Base-by-base conservation (phyloP, 768 basidiomycete species). In the Phallus indusiatus region DNA sequence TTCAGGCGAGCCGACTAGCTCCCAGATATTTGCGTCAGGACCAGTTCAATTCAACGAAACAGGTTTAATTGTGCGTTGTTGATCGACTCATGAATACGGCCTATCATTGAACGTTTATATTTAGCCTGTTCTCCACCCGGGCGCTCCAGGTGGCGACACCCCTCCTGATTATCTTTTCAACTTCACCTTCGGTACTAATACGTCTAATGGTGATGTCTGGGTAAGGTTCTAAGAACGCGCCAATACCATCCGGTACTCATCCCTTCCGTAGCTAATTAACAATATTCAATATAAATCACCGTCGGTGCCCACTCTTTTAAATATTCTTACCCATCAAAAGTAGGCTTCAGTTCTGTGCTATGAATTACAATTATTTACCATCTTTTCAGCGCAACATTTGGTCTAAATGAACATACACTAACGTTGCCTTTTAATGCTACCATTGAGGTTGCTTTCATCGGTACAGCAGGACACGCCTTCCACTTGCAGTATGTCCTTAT, bases 1-100 rank as follows among this genome's bases (percentile, higher is more conserved):
- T 1, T 49, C 12, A 11, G 61, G 59, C 24, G 69, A 81, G 35
- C 80, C 81, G 0, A 74, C 70, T 0, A 75, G 73, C 2, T 67
- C 55, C 1, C 67, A 71, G 5, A 20, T 33, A 17, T 47, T 50
- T 17, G n/a, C 57, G 11, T 21, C 28, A 2, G 61, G 62, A 50
- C 33, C 62, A 0, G 65, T 65, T 9, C 67, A 70, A 9, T 62
- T 77, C 24, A 33, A 65, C 16, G 76, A 77, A 56, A 61, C 64
- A 1, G 61, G 70, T 20, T 54, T 72, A 2, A 65, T 67, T 12
- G 35, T 54, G 65, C 70, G 1, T 64, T 68, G 3, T 65, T 62
- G 6, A 14, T 17, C 34, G n/a, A 55, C 20, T 10, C 46, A 16
- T 47, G 7, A 10, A 24, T 46, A 22, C 7, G 21, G 17, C 17